phyloP scores from a whole-genome alignment of 2,329 filamentous ascomycete species.

The Emergomyces africanus region DNA sequence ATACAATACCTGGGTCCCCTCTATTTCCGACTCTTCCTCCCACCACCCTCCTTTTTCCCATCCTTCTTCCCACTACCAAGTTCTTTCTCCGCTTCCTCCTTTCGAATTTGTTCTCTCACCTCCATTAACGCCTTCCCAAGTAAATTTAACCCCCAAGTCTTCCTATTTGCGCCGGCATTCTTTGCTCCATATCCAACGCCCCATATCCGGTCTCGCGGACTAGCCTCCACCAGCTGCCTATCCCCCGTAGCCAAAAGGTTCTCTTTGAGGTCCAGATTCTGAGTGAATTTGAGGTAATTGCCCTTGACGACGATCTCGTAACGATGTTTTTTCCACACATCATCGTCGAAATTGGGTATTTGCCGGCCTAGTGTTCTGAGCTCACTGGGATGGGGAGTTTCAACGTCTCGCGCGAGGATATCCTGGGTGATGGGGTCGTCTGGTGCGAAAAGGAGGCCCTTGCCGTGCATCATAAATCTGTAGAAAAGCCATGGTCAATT shows the following conservation, averaged over 20 bases:
- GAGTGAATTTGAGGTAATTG: slow-evolving; percentile 22
- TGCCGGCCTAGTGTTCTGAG: slow-evolving; percentile 19
- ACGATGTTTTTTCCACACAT: slow-evolving; percentile 16
- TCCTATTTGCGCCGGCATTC: slow-evolving; percentile 16
- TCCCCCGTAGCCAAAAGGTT: slow-evolving; percentile 19
- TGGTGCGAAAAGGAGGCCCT: slow-evolving; percentile 21
- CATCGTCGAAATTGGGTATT: slow-evolving; percentile 20
- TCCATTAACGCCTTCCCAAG: slow-evolving; percentile 23
- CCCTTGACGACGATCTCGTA: slow-evolving; percentile 20
- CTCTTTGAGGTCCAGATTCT: slow-evolving; percentile 16
- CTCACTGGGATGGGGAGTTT: slow-evolving; percentile 13
- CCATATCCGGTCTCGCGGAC: slow-evolving; percentile 24
- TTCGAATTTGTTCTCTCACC: slow-evolving; percentile 17
- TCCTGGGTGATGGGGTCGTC: slow-evolving; percentile 16
- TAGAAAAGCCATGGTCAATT: neutral
- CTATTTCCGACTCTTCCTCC: neutral
- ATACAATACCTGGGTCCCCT: neutral
- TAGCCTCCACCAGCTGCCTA: slow-evolving; percentile 22
- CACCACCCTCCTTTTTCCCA: neutral
- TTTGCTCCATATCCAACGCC: slow-evolving; percentile 22
- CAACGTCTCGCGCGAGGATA: slow-evolving; percentile 15
- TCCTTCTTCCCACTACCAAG: neutral
- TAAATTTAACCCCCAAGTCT: slow-evolving; percentile 22
- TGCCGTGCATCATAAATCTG: slow-evolving; percentile 25
- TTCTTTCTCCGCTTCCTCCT: slow-evolving; percentile 6